Base-by-base conservation (phyloP, 495 filamentous ascomycete species). In the Tuber melanosporum region DNA sequence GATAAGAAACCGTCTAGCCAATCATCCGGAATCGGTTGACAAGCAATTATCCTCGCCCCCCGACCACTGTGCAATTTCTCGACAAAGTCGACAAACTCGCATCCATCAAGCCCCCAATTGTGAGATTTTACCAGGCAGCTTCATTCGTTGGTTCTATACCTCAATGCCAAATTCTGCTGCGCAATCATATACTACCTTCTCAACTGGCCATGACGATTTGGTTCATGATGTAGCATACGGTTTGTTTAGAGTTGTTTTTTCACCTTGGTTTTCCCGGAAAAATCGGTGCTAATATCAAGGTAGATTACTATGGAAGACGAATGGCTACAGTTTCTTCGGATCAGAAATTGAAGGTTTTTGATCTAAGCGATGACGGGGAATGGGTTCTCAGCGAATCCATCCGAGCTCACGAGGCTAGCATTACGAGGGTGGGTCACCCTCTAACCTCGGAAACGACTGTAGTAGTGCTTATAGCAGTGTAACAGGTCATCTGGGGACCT, bases 321-420 rank as follows among this genome's bases (percentile, higher is more conserved):
- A 92, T 94, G 85, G 92, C 94, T 44, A 94, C 94, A 17, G 93
- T 92, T 44, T 95, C 92, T 49, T 91, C 94, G 3, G 95, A 99
- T 85, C 96, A 97, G 82, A 92, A 91, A 83, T 91, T 99, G 80
- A 93, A 94, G 83, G 92, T 98, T 45, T 98, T 94, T 88, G 93
- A 97, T 83, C 84, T 88, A 66, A 89, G 94, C 77, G 90, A 90
- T 78, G 90, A 93, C 79, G 90, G 90, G 20, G 86, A 90, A 71
- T 97, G 93, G 93, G 88, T 89, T 57, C 85, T 94, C 66, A 91
- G 89, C 79, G 95, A 98, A 82, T 92, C 90, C 72, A 98, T 95
- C 93, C 89, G 90, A 74, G 96, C 93, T 20, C 95, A 99, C 83
- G 91, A 92, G 80, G 93, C 93, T 42, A 95, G 97, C 85, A 92